These are phyloP conservation scores for Sugiyamaella floridensis DNA, from an alignment of 805 yeast species.

Conservation along the genomic window DNA sequence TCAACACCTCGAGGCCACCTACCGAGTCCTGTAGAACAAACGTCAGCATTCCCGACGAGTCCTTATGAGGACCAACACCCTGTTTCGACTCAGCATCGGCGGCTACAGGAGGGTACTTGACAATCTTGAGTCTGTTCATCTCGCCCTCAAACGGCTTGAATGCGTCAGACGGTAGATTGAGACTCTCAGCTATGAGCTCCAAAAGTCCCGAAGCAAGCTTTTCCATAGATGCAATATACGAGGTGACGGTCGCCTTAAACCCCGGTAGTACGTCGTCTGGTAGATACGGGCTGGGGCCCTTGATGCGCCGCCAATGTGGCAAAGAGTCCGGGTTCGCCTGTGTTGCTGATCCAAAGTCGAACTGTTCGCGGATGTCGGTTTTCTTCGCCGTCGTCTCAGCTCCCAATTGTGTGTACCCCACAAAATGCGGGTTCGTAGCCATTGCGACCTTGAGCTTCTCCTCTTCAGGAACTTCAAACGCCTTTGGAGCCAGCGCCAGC, in stretches of 20 bases:
- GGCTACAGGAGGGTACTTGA: slow-evolving; percentile 47
- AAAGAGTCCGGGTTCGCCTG: slow-evolving; percentile 38
- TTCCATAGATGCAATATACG: slow-evolving; percentile 43
- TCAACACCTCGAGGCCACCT: slow-evolving; percentile 50
- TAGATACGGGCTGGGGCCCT: slow-evolving; percentile 55
- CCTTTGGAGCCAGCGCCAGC: slow-evolving; percentile 34
- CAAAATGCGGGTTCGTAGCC: slow-evolving; percentile 52
- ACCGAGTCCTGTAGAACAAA: slow-evolving; percentile 51
- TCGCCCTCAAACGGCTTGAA: slow-evolving; percentile 45
- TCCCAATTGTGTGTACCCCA: slow-evolving; percentile 51
- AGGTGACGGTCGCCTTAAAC: slow-evolving; percentile 37
- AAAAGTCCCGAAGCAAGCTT: slow-evolving; percentile 38
- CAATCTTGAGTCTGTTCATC: slow-evolving; percentile 49
- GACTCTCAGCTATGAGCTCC: slow-evolving; percentile 47
- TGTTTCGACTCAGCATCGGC: slow-evolving; percentile 28
- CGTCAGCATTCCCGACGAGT: slow-evolving; percentile 51
- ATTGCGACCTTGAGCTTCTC: slow-evolving; percentile 43
- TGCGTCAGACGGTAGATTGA: slow-evolving; percentile 41
- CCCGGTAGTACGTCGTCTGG: slow-evolving; percentile 36
- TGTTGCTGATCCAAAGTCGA: slow-evolving; percentile 45
- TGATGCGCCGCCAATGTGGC: slow-evolving; percentile 39
- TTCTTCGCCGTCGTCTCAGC: slow-evolving; percentile 49
- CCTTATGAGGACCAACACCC: slow-evolving; percentile 64
- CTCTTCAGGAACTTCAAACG: slow-evolving; percentile 42
- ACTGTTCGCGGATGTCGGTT: slow-evolving; percentile 57